Percentiles rank a stretch among this genome's conserved stretches.
Conservation (phyloP, 2,329 filamentous ascomycete genomes). For the Phyllosticta citriasiana region DNA sequence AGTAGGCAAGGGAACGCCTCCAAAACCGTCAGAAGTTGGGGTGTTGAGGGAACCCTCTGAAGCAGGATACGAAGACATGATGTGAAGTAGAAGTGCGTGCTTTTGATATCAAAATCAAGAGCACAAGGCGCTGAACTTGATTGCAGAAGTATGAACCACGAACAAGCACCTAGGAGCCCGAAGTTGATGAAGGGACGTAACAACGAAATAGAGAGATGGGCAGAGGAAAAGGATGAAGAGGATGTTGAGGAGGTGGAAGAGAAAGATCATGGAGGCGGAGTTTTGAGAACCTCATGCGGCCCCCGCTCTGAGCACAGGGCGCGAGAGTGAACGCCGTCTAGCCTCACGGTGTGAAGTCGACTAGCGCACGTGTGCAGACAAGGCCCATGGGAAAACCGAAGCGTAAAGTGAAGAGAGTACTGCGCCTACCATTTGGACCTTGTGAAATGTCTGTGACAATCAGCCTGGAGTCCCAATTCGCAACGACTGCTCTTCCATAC, state of each 20-base stretch:
- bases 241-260: conserved; percentile 12
- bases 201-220: not conserved
- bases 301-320: conserved; percentile 1
- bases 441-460: conserved; percentile 50
- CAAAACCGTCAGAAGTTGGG: not conserved
- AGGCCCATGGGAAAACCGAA: conserved; percentile 3
- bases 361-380: not conserved
- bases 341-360: not conserved
- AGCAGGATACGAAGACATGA: not conserved
- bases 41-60: not conserved
- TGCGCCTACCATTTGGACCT: conserved; percentile 63
- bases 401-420: conserved; percentile 11
- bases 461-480: not conserved
- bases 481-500: not conserved
- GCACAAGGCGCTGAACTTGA: not conserved
- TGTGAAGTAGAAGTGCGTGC: not conserved
- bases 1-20: conserved; percentile 1
- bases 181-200: not conserved
- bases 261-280: not conserved
- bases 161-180: not conserved
- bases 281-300: not conserved
- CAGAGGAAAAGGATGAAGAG: conserved; percentile 3
- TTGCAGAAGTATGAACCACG: not conserved
- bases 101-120: not conserved
- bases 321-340: not conserved